These are phyloP conservation scores for Fagopyrum homotropicum DNA, from an alignment of 148 eudicot genomes.

Conservation along the genomic window DNA sequence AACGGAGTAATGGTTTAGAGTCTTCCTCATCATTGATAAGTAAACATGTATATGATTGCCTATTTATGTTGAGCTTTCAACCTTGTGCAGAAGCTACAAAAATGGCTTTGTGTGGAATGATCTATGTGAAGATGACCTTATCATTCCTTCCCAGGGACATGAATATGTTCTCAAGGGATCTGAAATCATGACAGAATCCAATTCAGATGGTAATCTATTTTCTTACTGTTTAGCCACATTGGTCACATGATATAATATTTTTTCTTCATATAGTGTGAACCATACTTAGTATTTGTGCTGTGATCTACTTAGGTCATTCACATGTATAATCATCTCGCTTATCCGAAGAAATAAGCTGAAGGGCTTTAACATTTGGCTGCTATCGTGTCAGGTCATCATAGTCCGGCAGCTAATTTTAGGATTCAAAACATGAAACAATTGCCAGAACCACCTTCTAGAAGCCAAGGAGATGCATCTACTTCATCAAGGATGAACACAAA, in stretches of 20 bases:
- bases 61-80: constrained; percentile 2
- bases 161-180: constrained; percentile 96
- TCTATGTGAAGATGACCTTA: constrained; percentile 78
- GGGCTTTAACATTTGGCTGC: constrained; percentile 2
- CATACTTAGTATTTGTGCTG: not conserved
- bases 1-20: not conserved
- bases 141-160: constrained; percentile 75
- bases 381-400: constrained; percentile 42
- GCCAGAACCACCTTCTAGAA: constrained; percentile 71
- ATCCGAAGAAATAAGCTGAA: not conserved
- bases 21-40: not conserved
- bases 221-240: not conserved
- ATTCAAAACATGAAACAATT: constrained; percentile 53
- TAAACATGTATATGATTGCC: not conserved
- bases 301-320: not conserved
- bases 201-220: constrained; percentile 35
- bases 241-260: not conserved
- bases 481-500: constrained; percentile 61
- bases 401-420: constrained; percentile 46
- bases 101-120: constrained; percentile 98
- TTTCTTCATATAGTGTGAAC: not conserved
- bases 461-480: constrained; percentile 67
- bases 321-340: not conserved
- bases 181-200: constrained; percentile 62
- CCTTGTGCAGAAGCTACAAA: constrained; percentile 72